Conservation (phyloP, 768 basidiomycete genomes). For the Exsudoporus frostii region DNA sequence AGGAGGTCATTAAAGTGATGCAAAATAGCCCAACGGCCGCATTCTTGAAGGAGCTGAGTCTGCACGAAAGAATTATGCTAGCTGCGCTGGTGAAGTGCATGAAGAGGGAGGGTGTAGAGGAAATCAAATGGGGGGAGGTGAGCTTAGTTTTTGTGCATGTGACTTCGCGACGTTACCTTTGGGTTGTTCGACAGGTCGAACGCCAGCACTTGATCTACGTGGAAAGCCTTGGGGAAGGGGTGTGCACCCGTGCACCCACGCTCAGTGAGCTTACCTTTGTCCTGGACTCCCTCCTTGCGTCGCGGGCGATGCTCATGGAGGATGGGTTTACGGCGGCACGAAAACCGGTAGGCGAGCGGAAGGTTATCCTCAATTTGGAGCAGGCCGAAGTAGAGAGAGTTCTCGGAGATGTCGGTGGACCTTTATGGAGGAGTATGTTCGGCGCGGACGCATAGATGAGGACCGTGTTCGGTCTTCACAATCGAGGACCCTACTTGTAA, state of each 20-base stretch:
- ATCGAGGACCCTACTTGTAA: not conserved
- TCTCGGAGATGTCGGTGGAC: slow-evolving; percentile 75
- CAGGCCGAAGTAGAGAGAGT: slow-evolving; percentile 82
- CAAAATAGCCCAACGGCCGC: slow-evolving; percentile 89
- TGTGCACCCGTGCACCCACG: slow-evolving; percentile 57
- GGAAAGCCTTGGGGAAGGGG: slow-evolving; percentile 57
- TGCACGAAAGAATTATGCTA: slow-evolving; percentile 88
- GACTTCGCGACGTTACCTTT: not conserved
- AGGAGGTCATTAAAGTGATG: slow-evolving; percentile 77
- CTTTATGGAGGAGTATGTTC: slow-evolving; percentile 57
- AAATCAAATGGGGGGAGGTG: slow-evolving; percentile 83
- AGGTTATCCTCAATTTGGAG: slow-evolving; percentile 80
- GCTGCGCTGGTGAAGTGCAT: slow-evolving; percentile 80
- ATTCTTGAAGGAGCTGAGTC: slow-evolving; percentile 76
- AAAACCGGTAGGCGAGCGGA: slow-evolving; percentile 62
- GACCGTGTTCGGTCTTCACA: not conserved
- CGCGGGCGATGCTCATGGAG: slow-evolving; percentile 74
- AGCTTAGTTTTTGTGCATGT: slow-evolving; percentile 22
- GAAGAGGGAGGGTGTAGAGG: slow-evolving; percentile 79
- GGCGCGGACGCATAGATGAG: slow-evolving; percentile 8
- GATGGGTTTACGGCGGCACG: slow-evolving; percentile 51
- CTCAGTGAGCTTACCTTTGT: slow-evolving; percentile 63
- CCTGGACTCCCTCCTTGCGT: slow-evolving; percentile 71
- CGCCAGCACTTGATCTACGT: slow-evolving; percentile 74
- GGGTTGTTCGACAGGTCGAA: slow-evolving; percentile 47